Percentiles rank a stretch among this genome's conserved stretches.
Conservation (phyloP, 2,329 filamentous ascomycete species). For the Juglanconis oblonga region DNA sequence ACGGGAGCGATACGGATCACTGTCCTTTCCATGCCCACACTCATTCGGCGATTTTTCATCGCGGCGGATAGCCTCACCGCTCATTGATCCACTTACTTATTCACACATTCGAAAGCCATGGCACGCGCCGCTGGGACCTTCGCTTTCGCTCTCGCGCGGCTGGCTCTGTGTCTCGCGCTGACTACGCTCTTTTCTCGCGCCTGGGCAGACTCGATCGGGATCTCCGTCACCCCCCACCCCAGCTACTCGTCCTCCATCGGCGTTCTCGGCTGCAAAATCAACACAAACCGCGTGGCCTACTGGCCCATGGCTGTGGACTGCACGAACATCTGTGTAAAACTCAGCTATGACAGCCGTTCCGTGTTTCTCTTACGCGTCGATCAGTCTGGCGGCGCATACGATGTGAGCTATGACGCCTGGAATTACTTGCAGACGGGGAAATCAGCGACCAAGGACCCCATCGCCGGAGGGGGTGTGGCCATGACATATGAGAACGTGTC, state of each 20-base stretch:
- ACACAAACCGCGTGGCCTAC: conserved; percentile 59
- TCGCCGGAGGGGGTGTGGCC: conserved; percentile 43
- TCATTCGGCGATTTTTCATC: no score
- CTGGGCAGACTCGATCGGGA: conserved; percentile 16
- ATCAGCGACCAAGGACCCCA: conserved; percentile 43
- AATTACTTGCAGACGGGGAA: conserved; percentile 49
- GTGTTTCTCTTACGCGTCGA: conserved; percentile 58
- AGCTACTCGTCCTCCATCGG: conserved; percentile 54
- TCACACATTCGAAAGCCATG: neutral
- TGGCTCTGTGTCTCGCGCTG: neutral
- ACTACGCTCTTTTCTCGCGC: neutral
- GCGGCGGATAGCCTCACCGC: no score
- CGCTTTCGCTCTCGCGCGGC: neutral
- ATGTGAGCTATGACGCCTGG: conserved; percentile 54
- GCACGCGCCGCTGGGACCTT: neutral
- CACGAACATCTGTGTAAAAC: conserved; percentile 53
- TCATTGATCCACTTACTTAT: no score
- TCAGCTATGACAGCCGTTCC: conserved; percentile 44
- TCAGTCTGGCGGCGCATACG: conserved; percentile 51
- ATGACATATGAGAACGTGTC: conserved; percentile 46
- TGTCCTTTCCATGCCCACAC: no score
- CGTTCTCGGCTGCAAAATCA: conserved; percentile 56
- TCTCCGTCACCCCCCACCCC: conserved; percentile 51
- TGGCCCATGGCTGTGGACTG: conserved; percentile 51
- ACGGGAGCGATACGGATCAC: no score